phyloP scores from a whole-genome alignment of 2,329 filamentous ascomycete genomes.

The Calonectria pseudoreteaudii region DNA sequence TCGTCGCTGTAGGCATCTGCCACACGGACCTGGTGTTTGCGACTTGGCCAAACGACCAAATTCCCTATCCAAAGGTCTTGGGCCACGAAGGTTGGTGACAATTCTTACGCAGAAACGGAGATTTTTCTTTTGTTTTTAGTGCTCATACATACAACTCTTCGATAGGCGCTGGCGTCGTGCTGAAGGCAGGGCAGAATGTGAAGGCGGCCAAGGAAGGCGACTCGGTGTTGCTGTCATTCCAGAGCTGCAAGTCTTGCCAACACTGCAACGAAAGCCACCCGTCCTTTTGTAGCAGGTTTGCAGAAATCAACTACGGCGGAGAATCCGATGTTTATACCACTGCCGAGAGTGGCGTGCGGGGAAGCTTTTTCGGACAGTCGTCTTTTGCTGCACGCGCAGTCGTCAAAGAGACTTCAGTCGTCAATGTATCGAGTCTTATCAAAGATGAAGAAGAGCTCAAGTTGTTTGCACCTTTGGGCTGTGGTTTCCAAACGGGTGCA shows the following conservation, averaged over 20 bases:
- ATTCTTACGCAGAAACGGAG: background rate
- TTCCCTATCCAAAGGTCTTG: background rate
- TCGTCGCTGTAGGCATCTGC: background rate
- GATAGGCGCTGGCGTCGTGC: background rate
- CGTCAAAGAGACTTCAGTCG: background rate
- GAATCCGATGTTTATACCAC: background rate
- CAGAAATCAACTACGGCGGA: background rate
- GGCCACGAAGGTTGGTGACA: background rate
- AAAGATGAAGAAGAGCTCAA: conserved; percentile 2
- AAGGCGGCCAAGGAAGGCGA: background rate
- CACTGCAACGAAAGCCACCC: background rate
- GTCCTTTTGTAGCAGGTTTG: background rate
- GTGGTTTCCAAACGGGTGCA: background rate
- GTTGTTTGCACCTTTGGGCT: background rate
- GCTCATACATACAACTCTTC: too few relatives aligned
- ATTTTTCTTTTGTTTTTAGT: too few relatives aligned
- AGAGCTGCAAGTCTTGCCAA: background rate
- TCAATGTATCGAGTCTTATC: background rate
- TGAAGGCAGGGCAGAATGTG: background rate
- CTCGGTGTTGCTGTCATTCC: background rate
- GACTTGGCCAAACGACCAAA: background rate
- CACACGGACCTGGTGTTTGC: background rate
- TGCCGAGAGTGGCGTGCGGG: background rate
- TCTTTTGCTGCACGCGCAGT: background rate
- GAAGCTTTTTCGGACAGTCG: background rate